Base-by-base conservation (phyloP, 176 grass and related monocot species). In the Stipa capillata region DNA sequence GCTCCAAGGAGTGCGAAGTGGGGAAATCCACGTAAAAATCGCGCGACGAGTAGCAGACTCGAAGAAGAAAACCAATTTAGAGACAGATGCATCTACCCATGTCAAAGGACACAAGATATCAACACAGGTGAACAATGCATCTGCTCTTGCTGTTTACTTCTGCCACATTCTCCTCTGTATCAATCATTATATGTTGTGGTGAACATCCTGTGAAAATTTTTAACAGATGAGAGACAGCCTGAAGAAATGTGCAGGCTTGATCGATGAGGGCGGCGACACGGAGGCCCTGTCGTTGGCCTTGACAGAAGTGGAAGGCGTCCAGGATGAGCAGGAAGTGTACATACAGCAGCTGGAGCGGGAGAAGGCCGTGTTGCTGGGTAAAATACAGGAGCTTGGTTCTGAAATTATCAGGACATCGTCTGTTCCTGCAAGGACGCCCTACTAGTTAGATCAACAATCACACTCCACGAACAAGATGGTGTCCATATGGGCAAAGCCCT, bases 11-110 rank as follows among this genome's bases (percentile, higher is more conserved):
- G 90, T 91, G 59, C 92, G 59, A 80, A 95, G 60, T 4, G 90
- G 96, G 53, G 88, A 99, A 70, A 89, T 99, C 47, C 88, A 79
- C 63, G 88, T 95, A 7, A 89, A 87, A 33, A 86, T 99, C 17
- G 42, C 76, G 1, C 80, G 92, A 35, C 89, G 68, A 48, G 41
- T 80, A 3, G 74, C 74, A 5, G 79, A 89, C 49, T 37, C 88
- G 2, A 65, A 78, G 56, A 94, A 90, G 56, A 91, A 64, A 66
- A 27, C 47, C 20, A 53, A 60, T 64, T 40, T 77, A 1, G 81
- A 76, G 67, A 81, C 74, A 23, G 77, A 49, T 60, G 29, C 73
- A 31, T 79, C 72, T 24, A 36, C 68, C 24, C 64, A 77, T 4
- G 85, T 78, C 76, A 87, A 91, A 80, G 84, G 87, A 51, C 88